phyloP scores from a whole-genome alignment of 1,284 basidiomycete genomes.

The Fomitopsis schrenkii region DNA sequence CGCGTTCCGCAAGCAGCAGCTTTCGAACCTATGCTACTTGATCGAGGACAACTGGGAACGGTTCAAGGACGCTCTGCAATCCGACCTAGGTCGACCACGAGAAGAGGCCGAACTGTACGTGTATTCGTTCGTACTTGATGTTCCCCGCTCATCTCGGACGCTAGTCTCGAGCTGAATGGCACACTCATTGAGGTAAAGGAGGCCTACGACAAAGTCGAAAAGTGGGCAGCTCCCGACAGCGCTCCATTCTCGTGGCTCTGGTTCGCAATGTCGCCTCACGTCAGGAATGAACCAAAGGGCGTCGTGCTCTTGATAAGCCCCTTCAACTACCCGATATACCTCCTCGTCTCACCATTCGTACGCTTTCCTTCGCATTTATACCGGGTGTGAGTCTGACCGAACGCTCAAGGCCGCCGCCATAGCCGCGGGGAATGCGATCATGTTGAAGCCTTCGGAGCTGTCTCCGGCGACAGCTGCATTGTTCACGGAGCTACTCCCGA shows the following conservation, averaged over 20 bases:
- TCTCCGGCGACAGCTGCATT: conserved; percentile 61
- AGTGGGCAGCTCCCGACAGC: conserved; percentile 72
- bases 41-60: conserved; percentile 57
- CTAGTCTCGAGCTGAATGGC: conserved; percentile 40
- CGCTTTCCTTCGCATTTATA: not conserved
- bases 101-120: conserved; percentile 51
- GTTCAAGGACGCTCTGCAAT: conserved; percentile 48
- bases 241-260: conserved; percentile 53
- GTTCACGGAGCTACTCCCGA: conserved; percentile 69
- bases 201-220: conserved; percentile 64
- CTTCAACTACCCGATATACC: conserved; percentile 56
- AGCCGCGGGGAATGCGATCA: conserved; percentile 71
- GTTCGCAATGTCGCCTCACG: conserved; percentile 53
- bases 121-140: conserved; percentile 17
- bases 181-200: conserved; percentile 57
- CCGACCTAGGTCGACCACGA: conserved; percentile 54
- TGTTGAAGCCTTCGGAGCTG: conserved; percentile 78
- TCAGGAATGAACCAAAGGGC: conserved; percentile 77
- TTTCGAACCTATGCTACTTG: conserved; percentile 62
- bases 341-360: conserved; percentile 50
- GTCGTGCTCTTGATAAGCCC: conserved; percentile 63
- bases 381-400: not conserved
- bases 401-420: conserved; percentile 51
- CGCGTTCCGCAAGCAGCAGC: conserved; percentile 60
- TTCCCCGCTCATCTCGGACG: not conserved